These are phyloP conservation scores for Scenedesmus sp. DNA, from an alignment of 163 green algal genomes.

Conservation along the genomic window DNA sequence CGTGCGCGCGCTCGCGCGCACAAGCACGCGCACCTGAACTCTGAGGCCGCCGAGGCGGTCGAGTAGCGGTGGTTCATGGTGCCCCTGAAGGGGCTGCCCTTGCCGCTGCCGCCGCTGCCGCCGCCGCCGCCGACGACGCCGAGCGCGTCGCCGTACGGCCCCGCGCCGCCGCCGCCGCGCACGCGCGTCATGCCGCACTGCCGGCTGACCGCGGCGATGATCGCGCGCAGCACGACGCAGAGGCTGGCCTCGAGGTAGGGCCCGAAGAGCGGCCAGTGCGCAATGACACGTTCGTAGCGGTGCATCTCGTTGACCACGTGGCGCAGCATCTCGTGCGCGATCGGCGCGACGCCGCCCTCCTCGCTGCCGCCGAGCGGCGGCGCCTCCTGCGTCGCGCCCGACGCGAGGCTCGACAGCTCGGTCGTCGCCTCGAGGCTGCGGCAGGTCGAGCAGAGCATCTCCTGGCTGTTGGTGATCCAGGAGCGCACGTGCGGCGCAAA, in stretches of 20 bases:
- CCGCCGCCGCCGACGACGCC: not conserved
- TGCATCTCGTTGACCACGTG: constrained; percentile 53
- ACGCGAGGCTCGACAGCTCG: constrained; percentile 36
- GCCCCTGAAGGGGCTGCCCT: constrained; percentile 23
- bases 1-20: too few relatives aligned
- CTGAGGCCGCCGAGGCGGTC: not conserved
- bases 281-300: constrained; percentile 78
- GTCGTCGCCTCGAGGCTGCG: constrained; percentile 63
- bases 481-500: constrained; percentile 72
- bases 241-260: constrained; percentile 75
- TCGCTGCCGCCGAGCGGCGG: constrained; percentile 36
- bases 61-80: constrained; percentile 21
- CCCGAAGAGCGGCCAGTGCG: constrained; percentile 78
- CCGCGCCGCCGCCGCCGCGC: not conserved
- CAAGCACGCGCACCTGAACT: constrained; percentile 23
- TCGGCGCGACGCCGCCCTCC: constrained; percentile 58
- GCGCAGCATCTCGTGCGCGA: constrained; percentile 71
- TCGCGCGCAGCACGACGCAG: constrained; percentile 71
- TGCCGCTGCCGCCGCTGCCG: not conserved
- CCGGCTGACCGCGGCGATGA: constrained; percentile 68
- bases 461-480: constrained; percentile 73
- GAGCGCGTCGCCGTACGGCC: not conserved
- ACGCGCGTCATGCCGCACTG: constrained; percentile 77
- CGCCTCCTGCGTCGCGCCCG: constrained; percentile 29
- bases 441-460: constrained; percentile 55